A percentile compares a stretch with the other conserved stretches of the same genome.
Evolutionary conservation across 495 filamentous ascomycete genomes (phyloP).

Genomic region (Neurospora sp.): DNA sequence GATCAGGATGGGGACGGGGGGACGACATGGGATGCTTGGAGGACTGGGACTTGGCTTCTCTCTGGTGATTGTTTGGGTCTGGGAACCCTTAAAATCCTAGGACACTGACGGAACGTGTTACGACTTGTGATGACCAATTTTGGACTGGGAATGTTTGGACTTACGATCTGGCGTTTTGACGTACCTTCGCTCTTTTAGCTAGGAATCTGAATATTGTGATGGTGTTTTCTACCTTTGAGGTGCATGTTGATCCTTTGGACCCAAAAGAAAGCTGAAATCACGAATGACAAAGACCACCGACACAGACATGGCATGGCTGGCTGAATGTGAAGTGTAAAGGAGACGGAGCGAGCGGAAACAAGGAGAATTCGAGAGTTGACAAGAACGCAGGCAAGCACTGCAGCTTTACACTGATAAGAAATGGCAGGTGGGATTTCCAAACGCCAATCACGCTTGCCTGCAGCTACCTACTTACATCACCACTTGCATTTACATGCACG

Average conservation of each 20-base stretch:
- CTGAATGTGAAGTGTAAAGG: neutral
- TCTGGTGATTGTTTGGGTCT: neutral
- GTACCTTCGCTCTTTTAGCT: neutral
- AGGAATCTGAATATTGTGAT: neutral
- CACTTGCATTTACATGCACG: neutral
- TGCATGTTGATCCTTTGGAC: neutral
- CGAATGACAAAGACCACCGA: too few species aligned
- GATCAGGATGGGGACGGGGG: neutral
- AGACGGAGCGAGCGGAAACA: neutral
- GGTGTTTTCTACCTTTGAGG: neutral
- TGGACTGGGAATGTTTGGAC: neutral
- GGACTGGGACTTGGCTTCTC: neutral
- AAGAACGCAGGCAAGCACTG: neutral
- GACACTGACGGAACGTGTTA: neutral
- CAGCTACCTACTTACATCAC: neutral
- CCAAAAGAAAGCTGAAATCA: too few species aligned
- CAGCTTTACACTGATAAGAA: neutral
- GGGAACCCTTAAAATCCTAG: neutral
- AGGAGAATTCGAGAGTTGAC: neutral
- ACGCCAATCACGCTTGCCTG: neutral
- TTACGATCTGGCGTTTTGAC: neutral
- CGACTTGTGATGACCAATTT: neutral
- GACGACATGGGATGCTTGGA: neutral
- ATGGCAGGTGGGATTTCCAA: neutral
- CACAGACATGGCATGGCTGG: neutral